phyloP scores from a whole-genome alignment of 371 early-diverging fungal genomes.

The Chytridium lagenaria region DNA sequence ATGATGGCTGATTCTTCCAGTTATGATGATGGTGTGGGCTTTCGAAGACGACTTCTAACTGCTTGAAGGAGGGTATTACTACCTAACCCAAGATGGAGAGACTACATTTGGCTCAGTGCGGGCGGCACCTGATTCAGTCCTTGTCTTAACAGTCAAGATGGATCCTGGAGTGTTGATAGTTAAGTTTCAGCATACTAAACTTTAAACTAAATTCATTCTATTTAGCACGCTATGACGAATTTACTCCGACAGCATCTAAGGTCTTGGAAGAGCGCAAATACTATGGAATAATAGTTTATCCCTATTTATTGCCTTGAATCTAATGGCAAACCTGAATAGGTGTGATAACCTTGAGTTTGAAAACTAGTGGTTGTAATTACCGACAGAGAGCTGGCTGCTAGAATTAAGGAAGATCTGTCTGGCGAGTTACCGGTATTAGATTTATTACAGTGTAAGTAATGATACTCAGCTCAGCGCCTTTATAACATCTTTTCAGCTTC shows the following conservation, averaged over 20 bases:
- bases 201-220: not conserved
- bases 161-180: conserved; percentile 4
- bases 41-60: not conserved
- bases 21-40: not conserved
- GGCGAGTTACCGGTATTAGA: conserved; percentile 23
- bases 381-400: conserved; percentile 26
- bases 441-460: conserved; percentile 10
- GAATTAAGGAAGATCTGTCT: conserved; percentile 20
- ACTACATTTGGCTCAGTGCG: conserved; percentile 14
- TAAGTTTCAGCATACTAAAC: not conserved
- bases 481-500: not conserved
- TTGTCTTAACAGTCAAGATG: conserved; percentile 6
- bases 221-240: conserved; percentile 7
- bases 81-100: not conserved
- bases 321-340: not conserved
- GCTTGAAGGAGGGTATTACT: not conserved
- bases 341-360: conserved; percentile 22
- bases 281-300: conserved; percentile 35
- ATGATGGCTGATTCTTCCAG: not conserved
- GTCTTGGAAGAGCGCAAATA: conserved; percentile 17
- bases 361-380: conserved; percentile 21
- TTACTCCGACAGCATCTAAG: conserved; percentile 14
- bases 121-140: not conserved
- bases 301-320: not conserved
- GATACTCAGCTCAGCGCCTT: not conserved